Base-by-base conservation (phyloP, 495 filamentous ascomycete species). In the Xylaria longipes region DNA sequence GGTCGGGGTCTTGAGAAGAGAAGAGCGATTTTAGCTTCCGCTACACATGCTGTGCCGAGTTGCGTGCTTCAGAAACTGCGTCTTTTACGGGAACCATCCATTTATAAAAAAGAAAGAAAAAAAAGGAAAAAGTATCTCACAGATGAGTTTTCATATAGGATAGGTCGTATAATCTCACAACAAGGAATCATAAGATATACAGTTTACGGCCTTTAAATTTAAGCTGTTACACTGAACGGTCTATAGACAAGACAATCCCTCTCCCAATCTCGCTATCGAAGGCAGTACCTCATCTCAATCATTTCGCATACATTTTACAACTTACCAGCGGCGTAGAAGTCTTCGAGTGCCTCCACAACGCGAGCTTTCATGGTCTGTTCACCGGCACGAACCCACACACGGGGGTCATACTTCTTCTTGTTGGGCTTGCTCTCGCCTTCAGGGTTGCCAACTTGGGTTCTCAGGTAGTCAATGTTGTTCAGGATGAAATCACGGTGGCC, bases 391-490 rank as follows among this genome's bases (percentile, higher is more conserved):
- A 98, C 91, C 92, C 91, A 93, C 74, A 93, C 91, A 63, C 85
- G 80, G 27, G 82, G 84, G 73, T 98, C 95, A 84, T 96, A 98
- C 90, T 88, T 95, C 88, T 97, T 98, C 92, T 99, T 99, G 89
- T 99, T 98, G 75, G 96, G 96, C 90, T 98, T 98, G 86, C 95
- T 92, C 31, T 88, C 87, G 66, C 95, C 97, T 31, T 98, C 95
- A 61, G 97, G 96, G 88, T 98, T 98, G 77, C 97, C 96, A 76
- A 98, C 92, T 74, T 91, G 89, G 41, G 86, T 86, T 84, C 87
- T 84, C 73, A 99, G 80, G 87, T 98, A 98, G 72, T 98, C 95
- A 88, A 97, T 94, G 88, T 98, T 98, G 77, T 89, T 92, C 72
- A 93, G 83, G 74, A 98, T 86, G 87, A 94, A 98, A 85, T 98